Evolutionary conservation across 177 flowering plant species (phyloP).

Genomic region (Telopea speciosissima): DNA sequence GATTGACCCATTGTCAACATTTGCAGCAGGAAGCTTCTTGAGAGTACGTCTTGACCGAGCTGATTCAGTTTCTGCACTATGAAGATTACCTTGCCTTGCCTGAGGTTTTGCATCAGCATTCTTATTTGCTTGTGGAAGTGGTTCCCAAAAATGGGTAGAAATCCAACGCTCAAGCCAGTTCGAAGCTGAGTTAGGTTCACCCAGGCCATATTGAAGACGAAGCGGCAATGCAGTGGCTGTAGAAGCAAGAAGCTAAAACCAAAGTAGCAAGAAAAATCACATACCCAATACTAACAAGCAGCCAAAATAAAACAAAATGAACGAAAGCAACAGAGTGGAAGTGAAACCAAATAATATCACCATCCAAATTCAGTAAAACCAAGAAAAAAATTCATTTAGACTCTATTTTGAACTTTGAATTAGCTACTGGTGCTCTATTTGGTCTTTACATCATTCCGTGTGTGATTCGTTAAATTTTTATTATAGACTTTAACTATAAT

Average conservation of each 20-base stretch:
- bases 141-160: constrained; percentile 46
- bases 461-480: too few species aligned
- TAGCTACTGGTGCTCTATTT: too few species aligned
- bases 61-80: too few species aligned
- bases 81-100: constrained; percentile 27
- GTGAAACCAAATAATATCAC: not conserved
- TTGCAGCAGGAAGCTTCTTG: constrained; percentile 37
- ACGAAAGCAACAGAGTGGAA: not conserved
- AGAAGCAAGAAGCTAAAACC: too few species aligned
- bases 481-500: too few species aligned
- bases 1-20: constrained; percentile 33
- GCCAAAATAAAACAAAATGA: not conserved
- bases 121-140: constrained; percentile 37
- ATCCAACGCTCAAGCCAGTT: constrained; percentile 91
- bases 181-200: constrained; percentile 61
- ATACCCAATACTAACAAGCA: not conserved
- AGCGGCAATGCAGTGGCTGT: constrained; percentile 41
- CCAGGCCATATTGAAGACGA: constrained; percentile 41
- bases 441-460: too few species aligned
- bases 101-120: constrained; percentile 30
- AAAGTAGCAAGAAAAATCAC: too few species aligned
- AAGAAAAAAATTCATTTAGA: not conserved
- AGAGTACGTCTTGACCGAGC: constrained; percentile 42
- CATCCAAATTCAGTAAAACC: not conserved
- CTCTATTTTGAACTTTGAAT: too few species aligned